Conservation (phyloP, 2,329 filamentous ascomycete species). For the Bipolaris sorokiniana region DNA sequence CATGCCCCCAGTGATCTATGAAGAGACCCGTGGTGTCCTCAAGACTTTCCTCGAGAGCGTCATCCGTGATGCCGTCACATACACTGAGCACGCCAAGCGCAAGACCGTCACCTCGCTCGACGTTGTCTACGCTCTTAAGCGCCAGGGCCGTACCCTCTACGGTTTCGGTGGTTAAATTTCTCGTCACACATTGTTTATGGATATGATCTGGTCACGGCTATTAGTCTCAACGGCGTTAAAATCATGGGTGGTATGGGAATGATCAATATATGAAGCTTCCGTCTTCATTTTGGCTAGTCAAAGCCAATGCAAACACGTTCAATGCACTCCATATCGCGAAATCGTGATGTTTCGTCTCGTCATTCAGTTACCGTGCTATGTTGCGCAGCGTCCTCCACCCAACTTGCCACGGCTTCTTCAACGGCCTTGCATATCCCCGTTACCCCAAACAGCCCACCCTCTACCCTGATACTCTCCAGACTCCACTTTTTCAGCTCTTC, state of each 20-base stretch:
- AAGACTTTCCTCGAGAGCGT: constrained; percentile 80
- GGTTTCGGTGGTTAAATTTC: constrained; percentile 81
- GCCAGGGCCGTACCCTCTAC: constrained; percentile 76
- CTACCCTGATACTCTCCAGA: constrained; percentile 34
- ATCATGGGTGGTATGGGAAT: constrained; percentile 33
- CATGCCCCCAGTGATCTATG: constrained; percentile 69
- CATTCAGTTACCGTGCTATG: neutral
- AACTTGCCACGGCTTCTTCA: constrained; percentile 32
- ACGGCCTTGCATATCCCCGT: constrained; percentile 30
- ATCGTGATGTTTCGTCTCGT: neutral
- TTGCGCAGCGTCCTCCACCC: constrained; percentile 13
- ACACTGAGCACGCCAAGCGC: constrained; percentile 81
- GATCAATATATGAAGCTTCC: constrained; percentile 32
- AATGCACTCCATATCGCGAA: neutral
- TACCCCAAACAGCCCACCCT: constrained; percentile 41
- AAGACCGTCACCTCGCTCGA: constrained; percentile 76
- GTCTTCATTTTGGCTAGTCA: constrained; percentile 27
- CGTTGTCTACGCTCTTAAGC: constrained; percentile 68
- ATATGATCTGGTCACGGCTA: constrained; percentile 38
- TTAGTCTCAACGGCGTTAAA: constrained; percentile 42
- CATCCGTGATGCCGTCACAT: constrained; percentile 78
- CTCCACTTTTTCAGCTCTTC: constrained; percentile 40
- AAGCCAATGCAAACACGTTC: constrained; percentile 39
- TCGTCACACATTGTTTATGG: constrained; percentile 33
- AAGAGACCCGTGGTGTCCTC: constrained; percentile 77